Evolutionary conservation across 2,329 filamentous ascomycete species (phyloP), one percentile per base, ranked within the genome.

Genomic region (Microsporum ferrugineum): DNA sequence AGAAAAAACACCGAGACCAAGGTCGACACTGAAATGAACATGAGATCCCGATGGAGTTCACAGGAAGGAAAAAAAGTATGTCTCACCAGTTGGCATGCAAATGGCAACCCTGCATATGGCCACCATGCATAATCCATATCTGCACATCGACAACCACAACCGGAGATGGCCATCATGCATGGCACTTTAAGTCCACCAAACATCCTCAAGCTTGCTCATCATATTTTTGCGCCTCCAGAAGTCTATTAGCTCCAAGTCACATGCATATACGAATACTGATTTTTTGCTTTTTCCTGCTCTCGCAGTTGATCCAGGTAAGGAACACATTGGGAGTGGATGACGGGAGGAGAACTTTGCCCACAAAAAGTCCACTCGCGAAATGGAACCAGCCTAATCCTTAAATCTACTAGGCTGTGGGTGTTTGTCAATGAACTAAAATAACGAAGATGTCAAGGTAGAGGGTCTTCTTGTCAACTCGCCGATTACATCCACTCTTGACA

Each of bases 301-400:
- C 39, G 10, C 39, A 51, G 12, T 51, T 7, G 5, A 51, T 27
- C 23, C 45, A 23, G 45, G 8, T 12, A 39, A 49, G 45, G 23
- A 29, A 29, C 7, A 47, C 3, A 29, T 5, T 23, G 45, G 27
- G 23, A 51, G 7, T 51, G 23, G 45, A 8, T 29, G 27, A 12
- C 45, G 45, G 45, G 27, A 51, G 23, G 23, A 51, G 27, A 31
- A 51, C 45, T 51, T 23, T 51, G 27, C 45, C 45, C 45, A 12
- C 45, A 12, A 29, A 39, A 51, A 14, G 23, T 12, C 23, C 23
- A 51, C 45, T 51, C 45, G 45, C 45, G 45, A 51, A 51, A 51
- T 51, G 45, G 45, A 51, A 51, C 45, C 45, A n/a, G 23, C 45
- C 45, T 51, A 51, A 51, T 51, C 45, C 45, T 51, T 51, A 51